phyloP scores from a whole-genome alignment of 148 eudicot species.

The Polygonum maritimum region DNA sequence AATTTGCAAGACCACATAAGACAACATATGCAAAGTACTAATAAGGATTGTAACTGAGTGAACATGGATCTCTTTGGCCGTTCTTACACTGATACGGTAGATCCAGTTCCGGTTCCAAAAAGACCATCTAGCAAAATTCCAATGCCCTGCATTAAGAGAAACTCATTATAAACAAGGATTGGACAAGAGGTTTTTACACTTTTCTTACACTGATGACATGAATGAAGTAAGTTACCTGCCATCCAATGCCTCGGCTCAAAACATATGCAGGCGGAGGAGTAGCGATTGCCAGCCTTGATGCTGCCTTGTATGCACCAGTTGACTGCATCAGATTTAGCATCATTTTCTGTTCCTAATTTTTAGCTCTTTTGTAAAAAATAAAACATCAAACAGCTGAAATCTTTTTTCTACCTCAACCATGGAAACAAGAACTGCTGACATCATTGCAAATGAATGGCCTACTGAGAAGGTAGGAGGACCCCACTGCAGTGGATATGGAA shows the following conservation, averaged over 20 bases:
- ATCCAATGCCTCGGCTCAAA: slow-evolving; percentile 41
- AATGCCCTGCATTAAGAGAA: slow-evolving; percentile 15
- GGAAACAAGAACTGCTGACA: slow-evolving; percentile 95
- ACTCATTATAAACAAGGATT: not conserved
- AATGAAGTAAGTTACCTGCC: not conserved
- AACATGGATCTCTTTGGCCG: not conserved
- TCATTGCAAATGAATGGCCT: slow-evolving; percentile 92
- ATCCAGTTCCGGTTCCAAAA: slow-evolving; percentile 84
- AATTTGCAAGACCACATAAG: not conserved
- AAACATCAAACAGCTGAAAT: no score
- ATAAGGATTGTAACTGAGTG: not conserved
- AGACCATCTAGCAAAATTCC: slow-evolving; percentile 88
- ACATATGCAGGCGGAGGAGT: slow-evolving; percentile 99
- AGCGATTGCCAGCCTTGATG: slow-evolving; percentile 96
- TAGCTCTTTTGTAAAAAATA: not conserved
- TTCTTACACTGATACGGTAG: slow-evolving; percentile 93
- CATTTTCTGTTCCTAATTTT: not conserved
- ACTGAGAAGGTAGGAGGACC: slow-evolving; percentile 96
- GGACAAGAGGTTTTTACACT: not conserved
- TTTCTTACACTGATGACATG: not conserved
- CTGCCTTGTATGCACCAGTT: slow-evolving; percentile 93
- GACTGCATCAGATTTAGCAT: slow-evolving; percentile 42
- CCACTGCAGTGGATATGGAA: slow-evolving; percentile 98
- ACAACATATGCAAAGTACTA: not conserved
- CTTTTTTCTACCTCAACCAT: slow-evolving; percentile 72